Conservation (phyloP, 257 asterid species). For the Voacanga thouarsii region DNA sequence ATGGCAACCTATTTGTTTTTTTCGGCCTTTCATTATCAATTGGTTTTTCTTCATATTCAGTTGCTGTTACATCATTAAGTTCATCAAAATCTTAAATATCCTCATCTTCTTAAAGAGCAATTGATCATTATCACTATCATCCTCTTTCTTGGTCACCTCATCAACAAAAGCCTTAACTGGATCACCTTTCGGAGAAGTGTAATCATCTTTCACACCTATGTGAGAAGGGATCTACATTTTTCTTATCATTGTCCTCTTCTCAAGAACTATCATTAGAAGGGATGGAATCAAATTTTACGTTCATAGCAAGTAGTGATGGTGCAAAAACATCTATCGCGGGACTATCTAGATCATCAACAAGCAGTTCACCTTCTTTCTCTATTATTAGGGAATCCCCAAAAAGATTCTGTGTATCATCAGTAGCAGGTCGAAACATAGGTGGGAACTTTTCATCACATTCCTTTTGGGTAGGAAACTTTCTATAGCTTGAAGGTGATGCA, state of each 20-base stretch:
- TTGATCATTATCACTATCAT: constrained; percentile 72
- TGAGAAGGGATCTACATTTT: constrained; percentile 50
- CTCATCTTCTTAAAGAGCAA: constrained; percentile 51
- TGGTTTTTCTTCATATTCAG: constrained; percentile 57
- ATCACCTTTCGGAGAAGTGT: constrained; percentile 51
- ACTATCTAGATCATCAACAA: constrained; percentile 35
- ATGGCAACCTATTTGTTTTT: too few relatives aligned
- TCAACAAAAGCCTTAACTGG: constrained; percentile 74
- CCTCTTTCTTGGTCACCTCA: constrained; percentile 96
- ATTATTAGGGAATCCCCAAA: constrained; percentile 57
- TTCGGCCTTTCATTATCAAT: constrained; percentile 58
- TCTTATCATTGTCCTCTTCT: constrained; percentile 62
- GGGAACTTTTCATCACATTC: constrained; percentile 38
- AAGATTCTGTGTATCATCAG: constrained; percentile 73
- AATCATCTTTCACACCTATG: constrained; percentile 23
- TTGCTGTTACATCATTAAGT: constrained; percentile 75
- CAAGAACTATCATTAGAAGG: constrained; percentile 47
- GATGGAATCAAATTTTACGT: constrained; percentile 74
- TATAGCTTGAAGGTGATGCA: constrained; percentile 23
- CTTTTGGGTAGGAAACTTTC: constrained; percentile 30
- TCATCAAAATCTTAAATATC: constrained; percentile 69
- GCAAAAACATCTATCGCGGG: constrained; percentile 50
- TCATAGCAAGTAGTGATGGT: constrained; percentile 66
- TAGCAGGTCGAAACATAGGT: constrained; percentile 60
- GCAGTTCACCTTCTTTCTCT: constrained; percentile 30